Base-by-base conservation (phyloP, 2,329 filamentous ascomycete species). In the Hymenoscyphus albidus region DNA sequence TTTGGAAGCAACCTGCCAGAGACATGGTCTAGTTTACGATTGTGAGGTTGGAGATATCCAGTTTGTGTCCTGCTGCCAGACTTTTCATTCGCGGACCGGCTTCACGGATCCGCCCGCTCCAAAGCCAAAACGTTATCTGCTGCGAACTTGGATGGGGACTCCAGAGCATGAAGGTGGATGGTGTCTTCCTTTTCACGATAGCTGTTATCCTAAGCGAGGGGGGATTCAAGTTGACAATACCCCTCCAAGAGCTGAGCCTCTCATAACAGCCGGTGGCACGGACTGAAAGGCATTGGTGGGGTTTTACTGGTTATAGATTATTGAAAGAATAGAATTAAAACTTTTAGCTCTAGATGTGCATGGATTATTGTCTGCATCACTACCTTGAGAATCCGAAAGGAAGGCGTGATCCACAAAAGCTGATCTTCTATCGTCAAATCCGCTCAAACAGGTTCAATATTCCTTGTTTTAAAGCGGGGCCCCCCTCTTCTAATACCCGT, bases 1-100 rank as follows among this genome's bases (percentile, higher is more conserved):
- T 2, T 27, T 57, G 13, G 54, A 57, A 32, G 54, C 14, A 18
- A 27, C 18, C 7, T 57, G 54, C 54, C 54, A 27, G 54, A 2
- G 27, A 32, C n/a, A 57, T 31, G 54, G 54, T 14, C 54, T 57
- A 6, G 27, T 57, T 27, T 57, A 57, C n/a, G 54, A 57, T 57
- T 57, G 54, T 57, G 54, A 57, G 27, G 13, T 57, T 57, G 54
- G 54, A 2, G 54, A 57, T 32, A 57, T 57, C 5, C 54, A 57
- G 54, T 57, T 57, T 32, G 54, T 57, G n/a, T 57, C 54, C 13
- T 57, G 54, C 54, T 57, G 54, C 54, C 54, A 57, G 54, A 57
- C 54, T 14, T 31, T 57, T 14, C 54, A 57, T 31, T 57, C 54
- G 16, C 54, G 54, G 14, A 57, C 54, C 27, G 54, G 54, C 54